phyloP scores from a whole-genome alignment of 2,329 filamentous ascomycete species.

The Periconia digitata region DNA sequence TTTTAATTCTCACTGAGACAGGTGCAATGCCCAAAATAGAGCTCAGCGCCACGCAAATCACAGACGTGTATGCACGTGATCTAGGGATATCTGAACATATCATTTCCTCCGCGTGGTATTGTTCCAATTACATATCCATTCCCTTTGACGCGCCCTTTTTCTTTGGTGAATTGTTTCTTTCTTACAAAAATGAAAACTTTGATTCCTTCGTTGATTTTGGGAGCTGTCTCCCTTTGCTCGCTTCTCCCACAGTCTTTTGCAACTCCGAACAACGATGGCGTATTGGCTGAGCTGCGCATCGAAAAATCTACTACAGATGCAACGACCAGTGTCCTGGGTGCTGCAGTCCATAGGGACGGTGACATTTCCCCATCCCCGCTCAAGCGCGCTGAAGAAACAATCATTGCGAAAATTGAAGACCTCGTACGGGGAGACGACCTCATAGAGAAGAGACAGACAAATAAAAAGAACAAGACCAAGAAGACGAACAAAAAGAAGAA shows the following conservation, averaged over 20 bases:
- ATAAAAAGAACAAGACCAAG: background rate
- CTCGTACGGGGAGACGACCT: background rate
- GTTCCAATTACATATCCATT: background rate
- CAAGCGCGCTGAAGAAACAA: background rate
- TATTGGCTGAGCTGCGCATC: slow-evolving; percentile 3
- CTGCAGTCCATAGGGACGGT: background rate
- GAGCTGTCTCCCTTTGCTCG: background rate
- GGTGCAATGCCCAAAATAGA: background rate
- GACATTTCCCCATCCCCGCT: background rate
- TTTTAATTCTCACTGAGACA: too few relatives aligned
- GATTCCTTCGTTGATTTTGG: background rate
- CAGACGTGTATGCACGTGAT: background rate
- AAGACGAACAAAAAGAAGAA: background rate
- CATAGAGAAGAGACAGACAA: background rate
- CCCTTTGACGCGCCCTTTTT: background rate
- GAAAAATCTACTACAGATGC: background rate
- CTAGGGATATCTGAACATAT: background rate
- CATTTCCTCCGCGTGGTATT: background rate
- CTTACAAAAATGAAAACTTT: slow-evolving; percentile 1
- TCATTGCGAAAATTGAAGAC: background rate
- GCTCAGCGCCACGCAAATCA: background rate
- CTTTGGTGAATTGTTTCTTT: background rate
- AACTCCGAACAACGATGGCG: background rate
- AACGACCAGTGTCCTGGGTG: background rate
- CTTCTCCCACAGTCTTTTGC: background rate